Conservation (phyloP, 176 grass and related monocot genomes). For the Areca catechu region DNA sequence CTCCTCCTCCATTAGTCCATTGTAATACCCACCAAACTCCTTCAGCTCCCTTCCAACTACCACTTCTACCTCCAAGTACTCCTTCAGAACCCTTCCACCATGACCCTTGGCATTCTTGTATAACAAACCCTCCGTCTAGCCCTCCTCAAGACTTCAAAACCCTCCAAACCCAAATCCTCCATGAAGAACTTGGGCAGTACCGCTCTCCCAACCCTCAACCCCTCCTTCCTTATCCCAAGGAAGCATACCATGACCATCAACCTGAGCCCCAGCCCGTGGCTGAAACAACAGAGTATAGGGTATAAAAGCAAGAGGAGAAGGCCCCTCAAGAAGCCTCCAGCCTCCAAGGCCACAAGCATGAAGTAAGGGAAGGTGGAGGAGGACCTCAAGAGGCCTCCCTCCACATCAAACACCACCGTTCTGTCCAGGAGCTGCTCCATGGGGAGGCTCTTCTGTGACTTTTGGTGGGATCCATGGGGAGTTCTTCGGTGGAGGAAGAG, state of each 20-base stretch:
- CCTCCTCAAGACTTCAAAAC: constrained; percentile 15
- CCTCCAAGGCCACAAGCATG: constrained; percentile 72
- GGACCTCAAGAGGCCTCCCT: constrained; percentile 24
- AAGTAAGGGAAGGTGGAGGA: constrained; percentile 50
- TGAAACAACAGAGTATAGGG: constrained; percentile 27
- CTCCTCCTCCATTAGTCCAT: constrained; percentile 33
- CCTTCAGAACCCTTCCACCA: constrained; percentile 48
- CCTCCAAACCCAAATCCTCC: constrained; percentile 35
- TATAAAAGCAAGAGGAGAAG: constrained; percentile 32
- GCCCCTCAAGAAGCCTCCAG: constrained; percentile 41
- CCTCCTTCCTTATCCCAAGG: constrained; percentile 27
- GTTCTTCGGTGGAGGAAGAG: no score
- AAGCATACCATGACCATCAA: constrained; percentile 47
- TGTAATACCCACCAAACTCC: constrained; percentile 41
- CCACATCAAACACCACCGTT: constrained; percentile 30
- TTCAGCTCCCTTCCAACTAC: constrained; percentile 43
- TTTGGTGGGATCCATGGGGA: neutral
- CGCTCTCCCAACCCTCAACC: constrained; percentile 34
- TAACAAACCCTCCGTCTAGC: constrained; percentile 20
- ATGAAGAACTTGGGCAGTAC: constrained; percentile 66
- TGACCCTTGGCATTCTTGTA: constrained; percentile 47
- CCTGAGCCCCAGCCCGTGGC: neutral
- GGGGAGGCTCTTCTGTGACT: neutral
- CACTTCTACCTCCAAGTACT: constrained; percentile 29
- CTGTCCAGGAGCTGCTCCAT: neutral